Conservation (phyloP, 345 rosid species). For the Brassica carinata region DNA sequence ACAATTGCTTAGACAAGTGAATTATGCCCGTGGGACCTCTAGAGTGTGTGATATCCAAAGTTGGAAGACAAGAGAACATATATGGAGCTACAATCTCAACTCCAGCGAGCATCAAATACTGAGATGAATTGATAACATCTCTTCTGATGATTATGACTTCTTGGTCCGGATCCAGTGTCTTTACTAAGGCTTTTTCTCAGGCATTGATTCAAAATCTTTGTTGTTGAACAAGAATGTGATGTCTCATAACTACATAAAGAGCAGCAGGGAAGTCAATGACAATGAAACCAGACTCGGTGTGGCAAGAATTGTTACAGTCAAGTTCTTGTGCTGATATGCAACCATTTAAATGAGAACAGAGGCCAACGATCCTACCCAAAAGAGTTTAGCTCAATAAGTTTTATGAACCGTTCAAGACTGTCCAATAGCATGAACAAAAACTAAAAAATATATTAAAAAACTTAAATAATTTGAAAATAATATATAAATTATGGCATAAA, state of each 20-base stretch:
- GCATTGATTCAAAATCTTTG: constrained; percentile 51
- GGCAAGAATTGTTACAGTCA: constrained; percentile 61
- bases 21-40: constrained; percentile 32
- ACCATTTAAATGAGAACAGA: constrained; percentile 64
- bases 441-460: too few relatives aligned
- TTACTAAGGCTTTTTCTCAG: constrained; percentile 41
- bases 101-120: constrained; percentile 48
- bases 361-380: constrained; percentile 24
- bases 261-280: constrained; percentile 51
- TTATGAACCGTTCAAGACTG: too few relatives aligned
- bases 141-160: constrained; percentile 44
- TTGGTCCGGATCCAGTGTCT: constrained; percentile 51
- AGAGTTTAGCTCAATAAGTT: too few relatives aligned
- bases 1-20: background rate
- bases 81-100: constrained; percentile 55
- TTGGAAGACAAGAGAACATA: constrained; percentile 45
- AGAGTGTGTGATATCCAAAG: constrained; percentile 56
- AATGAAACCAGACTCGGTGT: constrained; percentile 55
- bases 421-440: too few relatives aligned
- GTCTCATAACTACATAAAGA: constrained; percentile 58
- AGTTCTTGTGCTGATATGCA: constrained; percentile 38
- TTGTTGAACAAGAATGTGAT: constrained; percentile 56
- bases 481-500: too few relatives aligned
- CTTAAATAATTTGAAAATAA: too few relatives aligned
- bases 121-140: constrained; percentile 19